Evolutionary conservation across 148 eudicot species (phyloP), one percentile per base, ranked within the genome.

Genomic region (Drosera capensis): DNA sequence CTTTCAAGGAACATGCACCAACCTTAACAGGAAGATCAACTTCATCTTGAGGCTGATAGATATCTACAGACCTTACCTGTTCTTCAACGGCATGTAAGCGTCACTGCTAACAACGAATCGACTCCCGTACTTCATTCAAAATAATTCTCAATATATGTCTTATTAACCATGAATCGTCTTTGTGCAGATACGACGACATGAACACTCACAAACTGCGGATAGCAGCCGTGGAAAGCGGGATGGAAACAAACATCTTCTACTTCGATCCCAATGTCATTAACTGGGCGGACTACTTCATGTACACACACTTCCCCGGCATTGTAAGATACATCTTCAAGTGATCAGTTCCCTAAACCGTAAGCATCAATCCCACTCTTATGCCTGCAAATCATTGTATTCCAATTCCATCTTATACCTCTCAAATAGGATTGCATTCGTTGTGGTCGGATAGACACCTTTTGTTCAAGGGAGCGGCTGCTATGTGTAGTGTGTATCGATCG

Each of bases 231-330:
- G 46, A 59, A 21, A 38, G 51, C 11, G 40, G n/a, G 1, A 26
- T 14, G 3, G 70, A 54, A 15, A 14, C 12, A 8, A 62, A 60
- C 28, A 11, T 40, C 25, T 60, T 60, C 35, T 60, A 28, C 54
- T 66, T 60, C 20, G 58, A 66, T 40, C 61, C 62, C 0, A 55
- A 56, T 25, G 17, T 9, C 30, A 46, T 66, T 13, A 22, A 55
- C 26, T 66, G 71, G 71, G 66, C 60, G 15, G 66, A 66, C 15
- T 66, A 66, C 54, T 60, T 66, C 56, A 12, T 60, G 49, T 40
- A 51, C 20, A 56, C 49, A 21, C 66, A 66, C 51, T 3, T 59
- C 23, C 71, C 71, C 16, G 71, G 71, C 9, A 25, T 55, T 24
- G 71, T 66, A 7, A 54, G 55, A 45, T 45, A 66, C 41, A 47